phyloP scores from a whole-genome alignment of 1,284 basidiomycete genomes.

The Cryptococcus hybrid region DNA sequence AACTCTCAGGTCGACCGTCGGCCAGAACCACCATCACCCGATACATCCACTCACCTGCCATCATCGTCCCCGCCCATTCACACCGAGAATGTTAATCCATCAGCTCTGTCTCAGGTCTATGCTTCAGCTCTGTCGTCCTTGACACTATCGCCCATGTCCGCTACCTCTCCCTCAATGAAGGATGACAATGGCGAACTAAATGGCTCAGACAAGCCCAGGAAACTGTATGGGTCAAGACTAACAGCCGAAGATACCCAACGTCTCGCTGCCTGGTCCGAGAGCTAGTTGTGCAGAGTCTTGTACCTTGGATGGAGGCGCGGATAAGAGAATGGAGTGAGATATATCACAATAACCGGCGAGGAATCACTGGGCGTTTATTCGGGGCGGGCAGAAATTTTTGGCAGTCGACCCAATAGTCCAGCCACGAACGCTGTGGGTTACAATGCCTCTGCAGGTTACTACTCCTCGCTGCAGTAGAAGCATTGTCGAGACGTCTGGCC shows the following conservation, averaged over 20 bases:
- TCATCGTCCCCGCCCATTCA: conserved; percentile 31
- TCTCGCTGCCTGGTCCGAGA: conserved; percentile 83
- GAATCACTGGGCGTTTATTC: conserved; percentile 87
- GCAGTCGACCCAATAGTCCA: conserved; percentile 44
- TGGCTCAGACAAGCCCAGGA: conserved; percentile 16
- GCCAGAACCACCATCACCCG: conserved; percentile 20
- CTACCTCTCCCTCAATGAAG: conserved; percentile 17
- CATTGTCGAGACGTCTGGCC: conserved; percentile 65
- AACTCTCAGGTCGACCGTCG: conserved; percentile 32
- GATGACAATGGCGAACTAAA: conserved; percentile 6
- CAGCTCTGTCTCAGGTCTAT: conserved; percentile 40
- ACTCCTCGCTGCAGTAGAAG: conserved; percentile 52
- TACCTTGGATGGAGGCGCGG: conserved; percentile 96
- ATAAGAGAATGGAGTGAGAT: conserved; percentile 93
- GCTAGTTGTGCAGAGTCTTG: conserved; percentile 82
- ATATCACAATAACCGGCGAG: conserved; percentile 76
- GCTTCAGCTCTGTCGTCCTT: conserved; percentile 40
- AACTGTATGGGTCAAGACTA: conserved; percentile 53
- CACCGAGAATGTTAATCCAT: conserved; percentile 26
- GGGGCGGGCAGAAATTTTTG: conserved; percentile 61
- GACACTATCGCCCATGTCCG: conserved; percentile 35
- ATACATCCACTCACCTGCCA: conserved; percentile 28
- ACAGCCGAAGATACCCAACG: conserved; percentile 75
- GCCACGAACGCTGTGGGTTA: conserved; percentile 36
- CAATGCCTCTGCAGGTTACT: conserved; percentile 48